Base-by-base conservation (phyloP, 176 grass and related monocot genomes). In the Carex pumila region DNA sequence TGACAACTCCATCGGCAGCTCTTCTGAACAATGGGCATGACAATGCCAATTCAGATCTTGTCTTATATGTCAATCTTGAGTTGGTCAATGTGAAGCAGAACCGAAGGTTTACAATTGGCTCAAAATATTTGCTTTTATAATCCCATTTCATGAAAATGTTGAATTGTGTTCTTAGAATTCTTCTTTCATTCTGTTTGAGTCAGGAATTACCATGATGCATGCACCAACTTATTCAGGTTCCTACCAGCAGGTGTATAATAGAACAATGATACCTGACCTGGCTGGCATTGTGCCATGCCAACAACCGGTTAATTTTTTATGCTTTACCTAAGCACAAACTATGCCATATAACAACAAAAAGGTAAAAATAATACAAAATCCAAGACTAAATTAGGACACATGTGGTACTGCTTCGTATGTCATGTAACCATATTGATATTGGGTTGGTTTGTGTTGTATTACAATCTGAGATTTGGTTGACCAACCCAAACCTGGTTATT, bases 21-120 rank as follows among this genome's bases (percentile, higher is more conserved):
- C 84, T 87, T 78, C 87, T 89, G 83, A 99, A 96, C 13, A 79
- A 92, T 86, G 97, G 93, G 43, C 88, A 75, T 91, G 97, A 99
- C 61, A 99, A 99, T 94, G 90, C 86, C 81, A 95, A 94, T 84
- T 99, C 91, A 29, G 93, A 99, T 41, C 93, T 99, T 57, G 93
- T 99, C 70, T 82, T 99, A 83, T 92, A 95, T 90, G 91, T 89
- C 87, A 94, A 96, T 71, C 87, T 92, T 77, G 93, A 91, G 73
- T 85, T 99, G 87, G 71, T 93, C 84, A 94, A 96, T 87, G 77
- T 69, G 64, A 87, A 89, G 60, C 84, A 84, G 32, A 88, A 85
- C 17, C 85, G 83, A 75, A 99, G 93, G 97, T 99, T 91, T 87
- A 91, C 71, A 80, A 86, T 85, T 73, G 21, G n/a, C 12, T 54